A percentile compares a stretch with the other conserved stretches of the same genome.
These are phyloP conservation scores for Backusella tarrabulga DNA, from an alignment of 192 early-diverging fungal genomes.

Conservation along the genomic window DNA sequence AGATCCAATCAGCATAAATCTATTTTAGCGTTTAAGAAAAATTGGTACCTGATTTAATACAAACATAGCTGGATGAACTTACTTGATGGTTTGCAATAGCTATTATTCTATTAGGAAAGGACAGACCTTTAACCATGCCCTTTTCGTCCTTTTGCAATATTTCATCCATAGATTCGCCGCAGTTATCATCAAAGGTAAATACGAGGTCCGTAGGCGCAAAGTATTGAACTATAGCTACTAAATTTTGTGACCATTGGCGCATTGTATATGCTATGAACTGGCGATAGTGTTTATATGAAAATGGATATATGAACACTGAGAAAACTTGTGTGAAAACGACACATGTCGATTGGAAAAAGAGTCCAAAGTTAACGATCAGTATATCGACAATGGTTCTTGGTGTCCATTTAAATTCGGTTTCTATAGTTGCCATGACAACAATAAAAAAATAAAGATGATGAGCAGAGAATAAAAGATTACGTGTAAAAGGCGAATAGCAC, in stretches of 20 bases:
- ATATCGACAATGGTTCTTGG: conserved; percentile 6
- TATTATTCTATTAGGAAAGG: conserved; percentile 48
- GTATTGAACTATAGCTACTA: conserved; percentile 49
- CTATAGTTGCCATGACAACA: neutral
- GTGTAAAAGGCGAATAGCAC: neutral
- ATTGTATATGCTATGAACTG: conserved; percentile 19
- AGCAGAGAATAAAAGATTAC: neutral
- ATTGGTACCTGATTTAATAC: neutral
- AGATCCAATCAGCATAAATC: conserved; percentile 73
- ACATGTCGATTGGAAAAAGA: conserved; percentile 31
- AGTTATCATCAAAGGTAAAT: conserved; percentile 44
- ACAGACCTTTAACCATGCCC: conserved; percentile 25
- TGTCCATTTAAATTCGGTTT: neutral
- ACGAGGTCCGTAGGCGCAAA: conserved; percentile 54
- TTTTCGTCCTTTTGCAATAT: conserved; percentile 15
- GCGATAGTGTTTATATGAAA: neutral
- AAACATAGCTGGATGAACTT: neutral
- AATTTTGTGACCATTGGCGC: conserved; percentile 34
- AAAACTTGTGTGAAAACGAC: conserved; percentile 20
- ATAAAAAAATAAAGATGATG: neutral
- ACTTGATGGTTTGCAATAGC: conserved; percentile 62
- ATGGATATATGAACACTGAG: neutral
- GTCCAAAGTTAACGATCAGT: conserved; percentile 17
- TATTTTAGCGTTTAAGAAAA: conserved; percentile 7
- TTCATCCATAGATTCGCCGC: conserved; percentile 21